A percentile compares a stretch with the other conserved stretches of the same genome.
These are phyloP conservation scores for Amanita phalloides DNA, from an alignment of 768 basidiomycete species.

Conservation along the genomic window DNA sequence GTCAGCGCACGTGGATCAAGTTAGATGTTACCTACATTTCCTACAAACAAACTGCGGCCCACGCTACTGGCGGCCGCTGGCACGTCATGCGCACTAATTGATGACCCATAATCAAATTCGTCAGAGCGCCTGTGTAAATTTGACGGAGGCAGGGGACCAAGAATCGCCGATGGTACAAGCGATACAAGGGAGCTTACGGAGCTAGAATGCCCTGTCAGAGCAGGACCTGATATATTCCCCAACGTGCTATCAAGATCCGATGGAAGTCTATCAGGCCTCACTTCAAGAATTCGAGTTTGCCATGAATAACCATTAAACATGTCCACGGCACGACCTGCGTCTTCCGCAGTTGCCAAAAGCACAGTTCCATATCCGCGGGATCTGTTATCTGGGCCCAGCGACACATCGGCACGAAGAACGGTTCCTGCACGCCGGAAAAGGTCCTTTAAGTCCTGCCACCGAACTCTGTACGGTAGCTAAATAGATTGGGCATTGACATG, in stretches of 20 bases:
- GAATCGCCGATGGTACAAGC: slow-evolving; percentile 5
- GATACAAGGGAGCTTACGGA: slow-evolving; percentile 6
- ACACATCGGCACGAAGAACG: slow-evolving; percentile 68
- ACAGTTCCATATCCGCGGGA: slow-evolving; percentile 94
- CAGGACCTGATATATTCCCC: slow-evolving; percentile 9
- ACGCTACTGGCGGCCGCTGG: slow-evolving; percentile 13
- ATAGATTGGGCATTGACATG: slow-evolving; percentile 5
- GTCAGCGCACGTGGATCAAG: slow-evolving; percentile 4
- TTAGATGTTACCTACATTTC: slow-evolving; percentile 54
- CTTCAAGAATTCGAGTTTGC: slow-evolving; percentile 89
- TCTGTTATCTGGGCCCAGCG: slow-evolving; percentile 81
- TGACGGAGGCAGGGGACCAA: slow-evolving; percentile 7
- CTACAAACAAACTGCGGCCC: slow-evolving; percentile 68
- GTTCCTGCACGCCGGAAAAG: slow-evolving; percentile 94
- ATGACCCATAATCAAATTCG: slow-evolving; percentile 16
- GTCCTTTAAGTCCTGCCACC: slow-evolving; percentile 99
- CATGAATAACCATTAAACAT: slow-evolving; percentile 97
- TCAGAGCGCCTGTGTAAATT: slow-evolving; percentile 7
- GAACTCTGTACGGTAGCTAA: slow-evolving; percentile 90
- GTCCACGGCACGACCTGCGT: slow-evolving; percentile 89
- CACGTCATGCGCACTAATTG: slow-evolving; percentile 8
- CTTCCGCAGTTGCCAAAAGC: slow-evolving; percentile 86
- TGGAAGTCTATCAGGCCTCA: slow-evolving; percentile 77
- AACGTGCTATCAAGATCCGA: slow-evolving; percentile 42
- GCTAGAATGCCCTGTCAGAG: background rate